Conservation (phyloP, 2,329 filamentous ascomycete genomes). For the Hymenoscyphus linearis region DNA sequence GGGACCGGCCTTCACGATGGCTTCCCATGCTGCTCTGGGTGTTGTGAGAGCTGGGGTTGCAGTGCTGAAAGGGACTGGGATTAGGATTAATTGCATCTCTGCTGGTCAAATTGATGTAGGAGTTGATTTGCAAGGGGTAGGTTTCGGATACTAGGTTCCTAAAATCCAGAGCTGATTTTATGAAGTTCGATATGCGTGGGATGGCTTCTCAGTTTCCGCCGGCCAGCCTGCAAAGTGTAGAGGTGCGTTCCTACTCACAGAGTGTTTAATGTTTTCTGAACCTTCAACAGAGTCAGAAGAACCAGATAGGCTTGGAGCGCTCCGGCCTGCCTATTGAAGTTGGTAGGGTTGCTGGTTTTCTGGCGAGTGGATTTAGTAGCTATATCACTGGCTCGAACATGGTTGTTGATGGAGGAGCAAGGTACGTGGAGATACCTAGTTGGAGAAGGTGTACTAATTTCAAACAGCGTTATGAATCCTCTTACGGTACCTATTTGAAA, state of each 20-base stretch:
- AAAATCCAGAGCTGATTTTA: neutral
- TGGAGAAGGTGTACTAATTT: neutral
- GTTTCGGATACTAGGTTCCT: no score
- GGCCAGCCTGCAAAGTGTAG: constrained; percentile 44
- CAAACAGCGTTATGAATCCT: constrained; percentile 11
- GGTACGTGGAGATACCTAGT: constrained; percentile 4
- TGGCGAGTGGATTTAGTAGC: constrained; percentile 56
- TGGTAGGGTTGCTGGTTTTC: constrained; percentile 54
- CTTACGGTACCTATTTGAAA: constrained; percentile 9
- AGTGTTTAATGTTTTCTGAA: neutral
- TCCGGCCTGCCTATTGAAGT: constrained; percentile 53
- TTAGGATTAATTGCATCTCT: constrained; percentile 51
- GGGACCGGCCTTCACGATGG: constrained; percentile 58
- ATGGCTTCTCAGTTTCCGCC: constrained; percentile 51
- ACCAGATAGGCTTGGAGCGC: constrained; percentile 52
- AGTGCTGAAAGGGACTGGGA: constrained; percentile 50
- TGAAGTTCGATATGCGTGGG: constrained; percentile 43
- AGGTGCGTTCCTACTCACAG: constrained; percentile 27
- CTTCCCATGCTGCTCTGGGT: constrained; percentile 53
- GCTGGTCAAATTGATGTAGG: constrained; percentile 38
- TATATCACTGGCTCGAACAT: constrained; percentile 59
- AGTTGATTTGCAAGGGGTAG: constrained; percentile 40
- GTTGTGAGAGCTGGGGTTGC: constrained; percentile 55
- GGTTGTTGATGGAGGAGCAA: constrained; percentile 55
- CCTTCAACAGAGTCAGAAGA: constrained; percentile 37